A percentile compares a stretch with the other conserved stretches of the same genome.
Evolutionary conservation across 306 rosid genomes (phyloP).

Genomic region (Senna tora): DNA sequence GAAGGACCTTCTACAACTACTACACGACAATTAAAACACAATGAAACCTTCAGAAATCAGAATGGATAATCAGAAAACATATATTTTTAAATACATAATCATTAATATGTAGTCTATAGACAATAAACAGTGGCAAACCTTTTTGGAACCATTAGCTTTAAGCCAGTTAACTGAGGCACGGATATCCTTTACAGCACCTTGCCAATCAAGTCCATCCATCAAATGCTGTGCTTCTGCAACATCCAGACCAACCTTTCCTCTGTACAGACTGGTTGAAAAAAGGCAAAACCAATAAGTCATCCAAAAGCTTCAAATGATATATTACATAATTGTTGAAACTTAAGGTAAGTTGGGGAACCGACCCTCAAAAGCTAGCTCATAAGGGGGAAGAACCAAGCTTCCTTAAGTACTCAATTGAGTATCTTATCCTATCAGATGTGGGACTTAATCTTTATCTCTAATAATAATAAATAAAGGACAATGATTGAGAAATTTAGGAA

Average conservation of each 20-base stretch:
- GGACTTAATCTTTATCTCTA: no score
- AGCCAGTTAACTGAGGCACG: constrained; percentile 89
- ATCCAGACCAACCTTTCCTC: constrained; percentile 91
- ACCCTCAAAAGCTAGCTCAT: no score
- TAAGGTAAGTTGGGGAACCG: no score
- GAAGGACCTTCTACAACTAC: constrained; percentile 21
- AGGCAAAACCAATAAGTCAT: constrained; percentile 17
- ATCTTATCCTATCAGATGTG: no score
- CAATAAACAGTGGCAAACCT: constrained; percentile 51
- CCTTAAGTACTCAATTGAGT: no score
- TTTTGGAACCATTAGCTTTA: constrained; percentile 86
- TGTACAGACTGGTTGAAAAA: constrained; percentile 51
- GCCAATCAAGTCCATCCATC: constrained; percentile 94
- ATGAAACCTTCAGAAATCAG: neutral
- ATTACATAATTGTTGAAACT: no score
- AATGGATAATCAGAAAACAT: constrained; percentile 1
- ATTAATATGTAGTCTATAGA: constrained; percentile 12
- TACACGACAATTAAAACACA: constrained; percentile 16
- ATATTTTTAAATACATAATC: neutral
- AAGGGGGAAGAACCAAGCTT: no score
- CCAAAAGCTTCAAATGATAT: constrained; percentile 4
- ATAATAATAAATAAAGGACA: neutral
- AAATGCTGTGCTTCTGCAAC: constrained; percentile 93
- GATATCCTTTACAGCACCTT: constrained; percentile 90
- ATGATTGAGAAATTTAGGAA: neutral